Conservation (phyloP, 1,139 yeast species). For the Tardiomyces digboiensis region DNA sequence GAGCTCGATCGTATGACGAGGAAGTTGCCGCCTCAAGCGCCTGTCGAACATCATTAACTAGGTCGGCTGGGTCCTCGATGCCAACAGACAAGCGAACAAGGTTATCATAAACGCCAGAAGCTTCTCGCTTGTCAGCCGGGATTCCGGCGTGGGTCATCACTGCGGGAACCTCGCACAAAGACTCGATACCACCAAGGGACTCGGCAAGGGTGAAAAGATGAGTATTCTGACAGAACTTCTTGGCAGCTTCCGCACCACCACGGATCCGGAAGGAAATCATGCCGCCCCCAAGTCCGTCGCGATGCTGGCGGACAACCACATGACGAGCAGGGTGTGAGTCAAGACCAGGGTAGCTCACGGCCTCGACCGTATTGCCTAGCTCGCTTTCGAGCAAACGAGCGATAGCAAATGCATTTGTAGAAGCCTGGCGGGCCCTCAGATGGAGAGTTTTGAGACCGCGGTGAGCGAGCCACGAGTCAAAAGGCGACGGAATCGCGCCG, state of each 20-base stretch:
- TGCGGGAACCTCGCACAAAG: constrained; percentile 82
- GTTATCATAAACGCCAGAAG: constrained; percentile 75
- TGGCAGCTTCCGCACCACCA: constrained; percentile 75
- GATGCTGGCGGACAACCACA: constrained; percentile 65
- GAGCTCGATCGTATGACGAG: background rate
- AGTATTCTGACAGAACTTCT: constrained; percentile 63
- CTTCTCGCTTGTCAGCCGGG: constrained; percentile 71
- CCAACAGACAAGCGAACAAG: constrained; percentile 80
- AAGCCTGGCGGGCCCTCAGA: constrained; percentile 65
- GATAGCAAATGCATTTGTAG: constrained; percentile 55
- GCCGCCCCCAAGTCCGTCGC: constrained; percentile 85
- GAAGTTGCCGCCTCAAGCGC: constrained; percentile 42
- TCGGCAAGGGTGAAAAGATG: constrained; percentile 80
- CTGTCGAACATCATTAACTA: constrained; percentile 61
- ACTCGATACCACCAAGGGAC: constrained; percentile 86
- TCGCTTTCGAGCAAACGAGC: constrained; percentile 51
- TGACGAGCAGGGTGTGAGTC: constrained; percentile 53
- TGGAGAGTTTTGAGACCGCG: constrained; percentile 86
- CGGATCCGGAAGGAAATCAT: constrained; percentile 82
- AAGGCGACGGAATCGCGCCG: constrained; percentile 81
- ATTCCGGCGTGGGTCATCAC: constrained; percentile 93
- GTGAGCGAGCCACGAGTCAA: constrained; percentile 85
- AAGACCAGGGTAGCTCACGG: constrained; percentile 80
- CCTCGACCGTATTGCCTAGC: constrained; percentile 32
- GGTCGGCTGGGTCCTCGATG: constrained; percentile 75